Base-by-base conservation (phyloP, 495 filamentous ascomycete genomes). In the Penicillium verhagenii region DNA sequence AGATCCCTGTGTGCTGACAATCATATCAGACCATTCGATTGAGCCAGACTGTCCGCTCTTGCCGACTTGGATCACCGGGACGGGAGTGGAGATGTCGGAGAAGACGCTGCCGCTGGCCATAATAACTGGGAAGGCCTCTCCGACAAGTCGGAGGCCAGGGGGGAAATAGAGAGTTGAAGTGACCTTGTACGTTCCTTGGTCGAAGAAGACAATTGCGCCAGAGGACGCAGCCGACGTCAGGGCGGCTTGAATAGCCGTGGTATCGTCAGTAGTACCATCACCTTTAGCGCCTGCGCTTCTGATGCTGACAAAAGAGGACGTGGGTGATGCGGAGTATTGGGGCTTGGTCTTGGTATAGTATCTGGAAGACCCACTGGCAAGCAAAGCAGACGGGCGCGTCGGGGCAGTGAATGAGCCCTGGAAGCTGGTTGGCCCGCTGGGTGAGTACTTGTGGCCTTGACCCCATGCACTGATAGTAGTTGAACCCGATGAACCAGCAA, bases 241-340 rank as follows among this genome's bases (percentile, higher is more conserved):
- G 14, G 74, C 74, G 0, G 60, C 56, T 54, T 84, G 73, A 14
- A 86, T 70, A 2, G 74, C 76, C 14, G 53, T 63, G 9, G 79
- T 80, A 61, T 91, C 90, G 62, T 95, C 90, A 2, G 86, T 83
- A 0, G 72, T 65, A 1, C 84, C 87, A 69, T 96, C 87, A 52
- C 90, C 89, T 39, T 65, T 80, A 19, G 89, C 88, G 8, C 83
- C 82, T 39, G 66, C 68, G 29, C 47, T 61, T 58, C 86, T 80
- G 51, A 83, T 79, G 55, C 82, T 86, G 46, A 83, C 59, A 65
- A 94, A 86, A 4, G 71, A 73, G 11, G 74, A 68, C 0, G 72
- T 72, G 0, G 79, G 63, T 4, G 78, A 65, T 40, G 61, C 62
- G 49, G 81, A 77, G 56, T 83, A 84, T 49, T 84, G 81, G 16